Conservation (phyloP, 441 rosid genomes). For the Corymbia calophylla region DNA sequence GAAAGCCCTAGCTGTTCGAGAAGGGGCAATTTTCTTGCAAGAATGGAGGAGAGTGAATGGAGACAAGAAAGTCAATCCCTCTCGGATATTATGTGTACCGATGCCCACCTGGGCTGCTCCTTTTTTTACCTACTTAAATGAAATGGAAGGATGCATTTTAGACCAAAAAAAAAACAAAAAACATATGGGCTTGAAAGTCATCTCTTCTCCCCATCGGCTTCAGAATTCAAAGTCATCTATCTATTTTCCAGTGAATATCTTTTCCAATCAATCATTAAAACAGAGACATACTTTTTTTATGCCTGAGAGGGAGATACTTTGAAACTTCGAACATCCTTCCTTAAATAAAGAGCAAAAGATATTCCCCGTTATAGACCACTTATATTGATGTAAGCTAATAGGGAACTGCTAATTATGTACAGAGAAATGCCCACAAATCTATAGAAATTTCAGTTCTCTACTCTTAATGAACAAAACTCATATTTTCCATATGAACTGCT, state of each 20-base stretch:
- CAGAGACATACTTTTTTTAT: not conserved
- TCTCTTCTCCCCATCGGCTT: not conserved
- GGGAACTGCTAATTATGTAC: not conserved
- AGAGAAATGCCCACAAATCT: not conserved
- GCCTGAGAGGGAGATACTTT: not conserved
- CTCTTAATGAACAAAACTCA: not conserved
- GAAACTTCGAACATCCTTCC: not conserved
- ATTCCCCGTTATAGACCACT: not conserved
- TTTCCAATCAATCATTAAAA: too few species aligned
- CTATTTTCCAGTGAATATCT: not conserved
- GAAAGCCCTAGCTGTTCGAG: too few species aligned
- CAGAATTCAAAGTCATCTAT: not conserved
- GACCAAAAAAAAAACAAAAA: too few species aligned
- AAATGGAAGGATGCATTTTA: too few species aligned
- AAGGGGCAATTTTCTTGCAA: too few species aligned
- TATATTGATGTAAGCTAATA: not conserved
- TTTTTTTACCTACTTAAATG: too few species aligned
- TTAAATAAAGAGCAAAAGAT: not conserved
- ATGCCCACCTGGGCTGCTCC: too few species aligned
- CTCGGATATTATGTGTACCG: too few species aligned
- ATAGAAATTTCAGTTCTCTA: not conserved
- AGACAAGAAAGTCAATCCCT: too few species aligned
- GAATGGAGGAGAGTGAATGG: too few species aligned
- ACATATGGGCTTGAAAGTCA: not conserved
- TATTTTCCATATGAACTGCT: not conserved